A percentile compares a stretch with the other conserved stretches of the same genome.
These are phyloP conservation scores for Lipomyces yamanashiensis DNA, from an alignment of 805 yeast species.

Conservation along the genomic window DNA sequence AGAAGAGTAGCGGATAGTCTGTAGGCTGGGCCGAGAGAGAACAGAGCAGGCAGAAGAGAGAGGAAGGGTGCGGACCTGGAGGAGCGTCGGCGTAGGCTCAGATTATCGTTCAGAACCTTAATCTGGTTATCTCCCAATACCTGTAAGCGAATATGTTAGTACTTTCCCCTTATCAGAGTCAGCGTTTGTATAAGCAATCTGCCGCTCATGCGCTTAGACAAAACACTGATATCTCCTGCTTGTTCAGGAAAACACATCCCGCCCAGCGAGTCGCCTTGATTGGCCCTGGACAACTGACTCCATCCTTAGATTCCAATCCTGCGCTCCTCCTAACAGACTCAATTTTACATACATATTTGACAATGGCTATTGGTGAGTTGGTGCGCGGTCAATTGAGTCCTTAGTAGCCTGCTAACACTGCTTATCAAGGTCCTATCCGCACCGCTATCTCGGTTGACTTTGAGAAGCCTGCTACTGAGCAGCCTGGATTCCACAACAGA, in stretches of 20 bases:
- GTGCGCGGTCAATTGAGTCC: constrained; percentile 8
- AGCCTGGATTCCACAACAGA: constrained; percentile 55
- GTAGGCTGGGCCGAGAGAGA: not conserved
- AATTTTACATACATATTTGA: not conserved
- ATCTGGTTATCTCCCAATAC: constrained; percentile 11
- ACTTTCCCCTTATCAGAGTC: not conserved
- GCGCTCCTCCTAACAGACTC: not conserved
- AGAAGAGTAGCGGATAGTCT: not conserved
- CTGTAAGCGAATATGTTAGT: not conserved
- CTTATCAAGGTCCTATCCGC: constrained; percentile 41
- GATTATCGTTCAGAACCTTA: constrained; percentile 1
- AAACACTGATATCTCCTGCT: constrained; percentile 2
- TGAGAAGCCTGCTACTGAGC: constrained; percentile 53
- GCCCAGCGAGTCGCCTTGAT: constrained; percentile 4
- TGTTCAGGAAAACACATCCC: constrained; percentile 14
- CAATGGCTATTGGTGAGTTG: constrained; percentile 14
- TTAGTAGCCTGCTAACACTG: not conserved
- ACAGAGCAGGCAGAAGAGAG: constrained; percentile 1
- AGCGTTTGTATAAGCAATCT: not conserved
- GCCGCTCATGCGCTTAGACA: constrained; percentile 12
- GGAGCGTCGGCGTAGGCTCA: not conserved
- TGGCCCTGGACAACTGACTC: constrained; percentile 7
- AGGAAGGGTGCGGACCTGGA: not conserved
- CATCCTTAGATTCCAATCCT: not conserved
- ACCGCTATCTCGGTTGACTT: constrained; percentile 52